These are phyloP conservation scores for Leersia perrieri DNA, from an alignment of 176 grass and related monocot genomes.

Conservation along the genomic window DNA sequence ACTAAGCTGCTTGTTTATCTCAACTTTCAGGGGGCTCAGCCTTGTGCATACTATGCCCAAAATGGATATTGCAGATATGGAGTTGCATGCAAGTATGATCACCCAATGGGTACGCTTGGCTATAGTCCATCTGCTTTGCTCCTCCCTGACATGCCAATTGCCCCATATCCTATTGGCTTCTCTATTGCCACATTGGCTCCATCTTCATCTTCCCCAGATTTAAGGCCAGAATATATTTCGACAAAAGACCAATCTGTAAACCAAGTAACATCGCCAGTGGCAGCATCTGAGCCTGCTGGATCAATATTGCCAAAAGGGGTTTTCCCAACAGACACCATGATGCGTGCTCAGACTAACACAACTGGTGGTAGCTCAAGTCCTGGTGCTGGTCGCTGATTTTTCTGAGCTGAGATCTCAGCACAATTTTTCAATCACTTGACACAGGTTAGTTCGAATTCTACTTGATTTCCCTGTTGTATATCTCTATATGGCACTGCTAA, in stretches of 20 bases:
- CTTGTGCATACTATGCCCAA: constrained; percentile 71
- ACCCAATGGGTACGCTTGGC: constrained; percentile 63
- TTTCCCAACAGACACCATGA: constrained; percentile 42
- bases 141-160: constrained; percentile 58
- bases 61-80: constrained; percentile 85
- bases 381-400: constrained; percentile 49
- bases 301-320: constrained; percentile 46
- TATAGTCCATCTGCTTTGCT: constrained; percentile 69
- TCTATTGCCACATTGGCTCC: constrained; percentile 56
- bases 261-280: constrained; percentile 46
- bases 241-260: constrained; percentile 48
- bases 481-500: neutral
- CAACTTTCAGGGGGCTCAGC: constrained; percentile 59
- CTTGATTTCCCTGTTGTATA: neutral
- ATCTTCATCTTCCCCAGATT: constrained; percentile 61
- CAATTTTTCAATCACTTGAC: constrained; percentile 60
- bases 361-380: constrained; percentile 47
- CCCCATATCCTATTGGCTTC: constrained; percentile 57
- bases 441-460: constrained; percentile 29
- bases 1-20: constrained; percentile 29
- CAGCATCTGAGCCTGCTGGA: constrained; percentile 38
- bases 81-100: constrained; percentile 78
- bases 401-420: constrained; percentile 41
- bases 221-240: constrained; percentile 55
- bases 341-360: constrained; percentile 48